phyloP scores from a whole-genome alignment of 352 stramenopile genomes.

The Thalassiosira mediterranea region DNA sequence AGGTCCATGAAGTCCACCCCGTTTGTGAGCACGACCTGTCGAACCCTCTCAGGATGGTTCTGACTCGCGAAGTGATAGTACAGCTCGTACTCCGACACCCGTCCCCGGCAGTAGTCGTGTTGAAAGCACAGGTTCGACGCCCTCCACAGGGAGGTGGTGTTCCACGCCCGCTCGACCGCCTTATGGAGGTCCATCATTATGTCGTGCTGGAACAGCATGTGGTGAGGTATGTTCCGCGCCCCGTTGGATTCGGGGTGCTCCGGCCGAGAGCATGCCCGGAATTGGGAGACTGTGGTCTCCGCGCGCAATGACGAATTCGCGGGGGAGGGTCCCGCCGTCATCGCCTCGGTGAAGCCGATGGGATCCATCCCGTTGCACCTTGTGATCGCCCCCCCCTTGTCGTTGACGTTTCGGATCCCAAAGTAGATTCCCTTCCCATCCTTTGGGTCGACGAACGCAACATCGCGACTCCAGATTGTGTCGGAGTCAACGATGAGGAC shows the following conservation, averaged over 20 bases:
- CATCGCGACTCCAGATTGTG: conserved; percentile 42
- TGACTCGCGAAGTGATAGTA: conserved; percentile 32
- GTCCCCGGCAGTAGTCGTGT: conserved; percentile 19
- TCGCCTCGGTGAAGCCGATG: conserved; percentile 40
- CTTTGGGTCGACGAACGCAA: conserved; percentile 39
- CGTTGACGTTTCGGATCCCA: conserved; percentile 10
- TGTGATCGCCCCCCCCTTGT: not conserved
- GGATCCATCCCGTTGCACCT: conserved; percentile 33
- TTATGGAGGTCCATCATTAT: conserved; percentile 43
- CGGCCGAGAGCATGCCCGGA: conserved; percentile 24
- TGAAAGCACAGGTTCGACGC: conserved; percentile 21
- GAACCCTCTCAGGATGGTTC: conserved; percentile 35
- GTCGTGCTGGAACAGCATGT: conserved; percentile 56
- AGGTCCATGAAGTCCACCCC: conserved; percentile 18
- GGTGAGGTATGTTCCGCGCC: conserved; percentile 39
- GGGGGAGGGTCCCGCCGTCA: conserved; percentile 18
- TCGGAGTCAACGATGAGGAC: conserved; percentile 46
- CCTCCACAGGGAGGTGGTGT: conserved; percentile 19
- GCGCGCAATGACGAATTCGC: not conserved
- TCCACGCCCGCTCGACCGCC: conserved; percentile 22
- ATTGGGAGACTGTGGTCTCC: conserved; percentile 33
- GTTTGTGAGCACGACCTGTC: conserved; percentile 18
- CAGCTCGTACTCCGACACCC: conserved; percentile 47
- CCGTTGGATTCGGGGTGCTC: conserved; percentile 37
- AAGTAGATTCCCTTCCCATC: conserved; percentile 41